Base-by-base conservation (phyloP, 305 asterid species). In the Fraxinus baroniana region DNA sequence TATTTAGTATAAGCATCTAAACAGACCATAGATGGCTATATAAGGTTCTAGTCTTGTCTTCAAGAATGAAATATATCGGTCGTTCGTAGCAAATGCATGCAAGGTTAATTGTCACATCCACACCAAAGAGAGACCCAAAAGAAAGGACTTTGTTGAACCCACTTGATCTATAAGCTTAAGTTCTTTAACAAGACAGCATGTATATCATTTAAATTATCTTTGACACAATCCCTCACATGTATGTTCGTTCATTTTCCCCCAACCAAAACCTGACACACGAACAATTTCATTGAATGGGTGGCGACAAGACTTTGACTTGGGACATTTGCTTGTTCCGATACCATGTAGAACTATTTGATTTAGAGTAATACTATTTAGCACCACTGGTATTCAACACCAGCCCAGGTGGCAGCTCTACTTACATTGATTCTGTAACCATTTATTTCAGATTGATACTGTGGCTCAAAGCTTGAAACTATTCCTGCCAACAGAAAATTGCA, bases 401-500 rank as follows among this genome's bases (percentile, higher is more conserved):
- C 15, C 7, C 15, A 4, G 18, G 6, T 15, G 57, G 0, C 18
- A 46, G 20, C 36, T 44, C 60, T 60, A 83, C 98, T 91, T 91
- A 93, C 99, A 87, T 80, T 86, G 55, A 77, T 46, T 82, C 28
- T 49, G 77, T 35, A 66, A 26, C 85, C 83, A 73, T 78, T 41
- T 41, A 79, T 52, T 68, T 85, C 85, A 57, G 71, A 46, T 32
- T 60, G 88, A 82, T 79, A 78, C 72, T 88, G 87, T 84, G 84
- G 86, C 80, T 86, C 92, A 83, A 81, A 85, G 75, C 86, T 87
- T 86, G 88, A 87, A 83, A 76, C 79, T 49, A 86, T 86, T 86
- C 96, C 99, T 91, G 90, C 82, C 12, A 83, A 64, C 83, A 82
- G 80, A 64, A 64, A 79, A 83, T 32, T 37, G 44, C 52, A 83